Percentiles rank a stretch among this genome's conserved stretches.
Conservation (phyloP, 345 rosid genomes). For the Eucalyptus albens region DNA sequence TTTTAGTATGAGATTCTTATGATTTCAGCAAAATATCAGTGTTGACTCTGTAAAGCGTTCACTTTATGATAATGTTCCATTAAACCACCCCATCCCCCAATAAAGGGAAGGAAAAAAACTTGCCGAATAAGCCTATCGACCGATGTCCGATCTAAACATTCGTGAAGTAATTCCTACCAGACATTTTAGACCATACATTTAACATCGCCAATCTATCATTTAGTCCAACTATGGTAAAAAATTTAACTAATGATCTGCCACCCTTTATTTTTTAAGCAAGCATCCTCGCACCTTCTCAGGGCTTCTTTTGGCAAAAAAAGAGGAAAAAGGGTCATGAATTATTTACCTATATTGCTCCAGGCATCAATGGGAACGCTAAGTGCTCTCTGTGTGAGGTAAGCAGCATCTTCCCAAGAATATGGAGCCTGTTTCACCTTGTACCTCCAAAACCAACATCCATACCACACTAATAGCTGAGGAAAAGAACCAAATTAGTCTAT, state of each 20-base stretch:
- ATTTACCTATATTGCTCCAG: constrained; percentile 68
- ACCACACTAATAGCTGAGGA: constrained; percentile 56
- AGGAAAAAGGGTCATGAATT: neutral
- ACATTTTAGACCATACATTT: neutral
- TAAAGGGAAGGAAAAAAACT: neutral
- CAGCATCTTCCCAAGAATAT: constrained; percentile 84
- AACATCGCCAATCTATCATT: neutral
- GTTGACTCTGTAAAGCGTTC: neutral
- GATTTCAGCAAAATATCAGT: neutral
- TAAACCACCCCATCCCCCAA: neutral
- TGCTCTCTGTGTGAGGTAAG: constrained; percentile 57
- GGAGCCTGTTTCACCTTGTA: constrained; percentile 65
- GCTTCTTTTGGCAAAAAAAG: neutral
- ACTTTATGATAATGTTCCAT: neutral
- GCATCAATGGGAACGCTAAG: constrained; percentile 51
- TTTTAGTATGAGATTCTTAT: neutral
- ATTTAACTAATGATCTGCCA: neutral
- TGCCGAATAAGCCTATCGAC: neutral
- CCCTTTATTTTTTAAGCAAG: neutral
- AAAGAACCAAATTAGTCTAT: neutral
- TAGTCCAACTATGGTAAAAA: neutral
- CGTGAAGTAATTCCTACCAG: neutral
- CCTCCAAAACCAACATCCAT: constrained; percentile 78
- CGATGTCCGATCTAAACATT: neutral
- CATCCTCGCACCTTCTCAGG: neutral